Evolutionary conservation across 352 stramenopile genomes (phyloP).

Genomic region (Pythium aristosporum): DNA sequence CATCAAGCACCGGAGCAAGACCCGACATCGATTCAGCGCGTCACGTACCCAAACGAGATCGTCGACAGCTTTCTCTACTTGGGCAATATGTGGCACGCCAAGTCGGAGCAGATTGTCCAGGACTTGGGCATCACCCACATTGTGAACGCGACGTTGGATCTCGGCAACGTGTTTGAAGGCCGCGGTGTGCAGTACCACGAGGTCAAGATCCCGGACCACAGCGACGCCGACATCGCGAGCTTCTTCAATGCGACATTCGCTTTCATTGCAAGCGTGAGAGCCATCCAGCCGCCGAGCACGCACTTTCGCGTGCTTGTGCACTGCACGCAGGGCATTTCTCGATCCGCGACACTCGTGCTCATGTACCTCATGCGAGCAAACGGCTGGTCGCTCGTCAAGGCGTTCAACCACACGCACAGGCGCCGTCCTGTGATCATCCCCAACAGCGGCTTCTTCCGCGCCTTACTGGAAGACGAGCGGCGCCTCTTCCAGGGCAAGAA

Average conservation of each 20-base stretch:
- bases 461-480: slow-evolving; percentile 48
- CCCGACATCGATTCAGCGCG: slow-evolving; percentile 9
- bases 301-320: slow-evolving; percentile 58
- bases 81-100: slow-evolving; percentile 75
- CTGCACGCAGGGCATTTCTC: slow-evolving; percentile 72
- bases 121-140: slow-evolving; percentile 74
- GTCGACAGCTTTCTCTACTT: slow-evolving; percentile 62
- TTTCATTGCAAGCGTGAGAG: slow-evolving; percentile 39
- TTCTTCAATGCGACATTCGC: slow-evolving; percentile 47
- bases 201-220: slow-evolving; percentile 50
- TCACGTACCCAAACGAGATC: slow-evolving; percentile 77
- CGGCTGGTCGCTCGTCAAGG: slow-evolving; percentile 53
- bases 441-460: slow-evolving; percentile 57
- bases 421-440: slow-evolving; percentile 59
- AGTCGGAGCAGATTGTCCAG: slow-evolving; percentile 45
- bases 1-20: neutral
- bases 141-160: slow-evolving; percentile 58
- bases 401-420: slow-evolving; percentile 51
- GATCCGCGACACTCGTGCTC: slow-evolving; percentile 65
- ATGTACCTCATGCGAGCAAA: slow-evolving; percentile 67
- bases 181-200: slow-evolving; percentile 58
- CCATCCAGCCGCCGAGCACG: slow-evolving; percentile 19
- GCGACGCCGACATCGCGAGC: slow-evolving; percentile 40
- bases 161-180: slow-evolving; percentile 56
- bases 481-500: slow-evolving; percentile 42